Evolutionary conservation across 306 rosid genomes (phyloP), one percentile per base, ranked within the genome.

Genomic region (Lathyrus oleraceus): DNA sequence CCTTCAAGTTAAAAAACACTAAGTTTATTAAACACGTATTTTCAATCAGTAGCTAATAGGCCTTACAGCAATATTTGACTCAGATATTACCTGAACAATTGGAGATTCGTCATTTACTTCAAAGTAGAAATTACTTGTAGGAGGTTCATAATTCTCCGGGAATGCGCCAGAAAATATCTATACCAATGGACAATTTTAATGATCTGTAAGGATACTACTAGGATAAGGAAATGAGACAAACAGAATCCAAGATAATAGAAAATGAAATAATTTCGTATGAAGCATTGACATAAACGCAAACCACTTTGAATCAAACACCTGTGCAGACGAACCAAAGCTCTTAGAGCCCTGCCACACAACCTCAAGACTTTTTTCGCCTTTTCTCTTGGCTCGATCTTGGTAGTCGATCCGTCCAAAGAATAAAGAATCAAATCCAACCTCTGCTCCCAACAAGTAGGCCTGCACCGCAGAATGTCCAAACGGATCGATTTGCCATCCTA

Each of bases 381-480:
- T 84, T 49, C 95, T 75, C 79, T 78, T 88, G 1, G 86, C 92
- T 84, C 94, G 76, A 60, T 86, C 97, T 90, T 90, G 95, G 82
- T 90, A 90, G 54, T 90, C 95, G 11, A 90, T 90, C 70, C 95
- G 91, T 7, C 87, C 91, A 66, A 90, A 90, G 81, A 83, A 90
- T 30, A 88, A 76, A 23, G 97, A 90, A 67, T 90, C 95, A 59
- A 90, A 90, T 67, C 95, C 97, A 73, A 83, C 82, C 84, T 91
- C 88, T 25, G 95, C 92, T 16, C 92, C 89, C 72, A 88, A 76
- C 70, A 91, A 73, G 71, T 91, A 91, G 40, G 95, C 95, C 78
- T 91, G 97, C 5, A 91, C 89, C 0, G 92, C 87, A 69, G 97
- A 91, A 76, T 91, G 97, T n/a, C 97, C 97, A 80, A 91, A 91